These are phyloP conservation scores for Uronychia binucleata DNA, from an alignment of 73 alveolate genomes.

Conservation along the genomic window DNA sequence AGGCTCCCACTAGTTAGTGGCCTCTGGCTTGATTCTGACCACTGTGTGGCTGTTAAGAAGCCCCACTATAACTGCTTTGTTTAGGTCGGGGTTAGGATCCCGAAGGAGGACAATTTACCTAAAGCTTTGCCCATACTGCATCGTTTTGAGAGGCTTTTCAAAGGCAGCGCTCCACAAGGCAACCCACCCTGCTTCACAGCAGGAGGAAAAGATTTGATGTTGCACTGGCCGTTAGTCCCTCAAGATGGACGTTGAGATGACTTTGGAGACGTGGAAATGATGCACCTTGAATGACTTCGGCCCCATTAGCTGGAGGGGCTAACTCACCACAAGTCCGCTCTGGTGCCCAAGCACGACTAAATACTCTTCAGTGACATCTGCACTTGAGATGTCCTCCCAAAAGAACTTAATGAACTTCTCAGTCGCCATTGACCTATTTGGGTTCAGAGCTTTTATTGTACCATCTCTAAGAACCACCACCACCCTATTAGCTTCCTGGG, in stretches of 20 bases:
- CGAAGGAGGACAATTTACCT: neutral
- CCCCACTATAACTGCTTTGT: neutral
- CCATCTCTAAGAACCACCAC: neutral
- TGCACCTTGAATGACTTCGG: neutral
- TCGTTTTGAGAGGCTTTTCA: neutral
- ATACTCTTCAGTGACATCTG: neutral
- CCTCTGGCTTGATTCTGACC: neutral
- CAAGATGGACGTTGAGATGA: neutral
- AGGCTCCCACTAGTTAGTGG: neutral
- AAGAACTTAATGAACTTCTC: neutral
- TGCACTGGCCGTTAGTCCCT: neutral
- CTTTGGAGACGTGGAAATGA: neutral
- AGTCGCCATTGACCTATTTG: neutral
- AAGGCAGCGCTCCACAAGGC: neutral
- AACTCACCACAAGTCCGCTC: neutral
- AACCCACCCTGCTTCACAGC: neutral
- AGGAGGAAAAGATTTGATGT: neutral
- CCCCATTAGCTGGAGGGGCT: neutral
- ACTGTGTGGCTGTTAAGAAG: neutral
- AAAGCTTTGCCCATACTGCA: neutral
- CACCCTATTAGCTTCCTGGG: neutral
- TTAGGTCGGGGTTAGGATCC: neutral
- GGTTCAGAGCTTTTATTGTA: neutral
- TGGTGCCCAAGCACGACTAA: neutral
- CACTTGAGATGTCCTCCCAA: neutral